A percentile compares a stretch with the other conserved stretches of the same genome.
Evolutionary conservation across 192 early-diverging fungal genomes (phyloP).

Genomic region (Lunasporangiospora selenospora): DNA sequence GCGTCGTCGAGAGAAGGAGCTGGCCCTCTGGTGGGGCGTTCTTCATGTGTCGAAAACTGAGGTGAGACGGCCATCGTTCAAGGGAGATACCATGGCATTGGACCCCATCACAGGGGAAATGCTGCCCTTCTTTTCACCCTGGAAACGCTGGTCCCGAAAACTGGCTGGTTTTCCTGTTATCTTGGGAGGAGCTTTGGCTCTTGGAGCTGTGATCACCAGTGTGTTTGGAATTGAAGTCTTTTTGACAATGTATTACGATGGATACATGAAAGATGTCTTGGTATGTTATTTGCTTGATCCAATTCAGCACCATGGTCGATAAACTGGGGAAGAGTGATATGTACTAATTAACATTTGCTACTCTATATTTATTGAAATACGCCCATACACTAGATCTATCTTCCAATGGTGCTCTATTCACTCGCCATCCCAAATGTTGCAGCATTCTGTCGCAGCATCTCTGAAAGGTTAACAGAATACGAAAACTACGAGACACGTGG

Average conservation of each 20-base stretch:
- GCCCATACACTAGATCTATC: slow-evolving; percentile 55
- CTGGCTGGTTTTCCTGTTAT: slow-evolving; percentile 64
- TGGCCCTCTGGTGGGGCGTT: slow-evolving; percentile 83
- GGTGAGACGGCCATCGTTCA: slow-evolving; percentile 72
- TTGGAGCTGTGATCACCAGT: slow-evolving; percentile 66
- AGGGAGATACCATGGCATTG: slow-evolving; percentile 57
- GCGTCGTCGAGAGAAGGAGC: slow-evolving; percentile 76
- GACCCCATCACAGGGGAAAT: slow-evolving; percentile 81
- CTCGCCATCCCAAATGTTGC: slow-evolving; percentile 76
- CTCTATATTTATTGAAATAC: not conserved
- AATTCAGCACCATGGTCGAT: slow-evolving; percentile 1
- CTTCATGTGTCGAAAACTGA: slow-evolving; percentile 64
- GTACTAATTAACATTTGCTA: not conserved
- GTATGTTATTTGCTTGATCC: slow-evolving; percentile 33
- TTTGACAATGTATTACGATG: slow-evolving; percentile 82
- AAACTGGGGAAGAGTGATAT: not conserved
- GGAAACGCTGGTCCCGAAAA: slow-evolving; percentile 73
- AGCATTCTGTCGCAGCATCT: slow-evolving; percentile 66
- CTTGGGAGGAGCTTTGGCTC: slow-evolving; percentile 59
- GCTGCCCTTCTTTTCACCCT: slow-evolving; percentile 73
- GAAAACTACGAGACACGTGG: slow-evolving; percentile 86
- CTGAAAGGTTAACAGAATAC: slow-evolving; percentile 70
- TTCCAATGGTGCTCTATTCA: slow-evolving; percentile 80
- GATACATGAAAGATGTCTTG: slow-evolving; percentile 69
- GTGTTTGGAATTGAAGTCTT: slow-evolving; percentile 83